Percentiles rank a stretch among this genome's conserved stretches.
These are phyloP conservation scores for Galerina marginata DNA, from an alignment of 768 basidiomycete species.

Conservation along the genomic window DNA sequence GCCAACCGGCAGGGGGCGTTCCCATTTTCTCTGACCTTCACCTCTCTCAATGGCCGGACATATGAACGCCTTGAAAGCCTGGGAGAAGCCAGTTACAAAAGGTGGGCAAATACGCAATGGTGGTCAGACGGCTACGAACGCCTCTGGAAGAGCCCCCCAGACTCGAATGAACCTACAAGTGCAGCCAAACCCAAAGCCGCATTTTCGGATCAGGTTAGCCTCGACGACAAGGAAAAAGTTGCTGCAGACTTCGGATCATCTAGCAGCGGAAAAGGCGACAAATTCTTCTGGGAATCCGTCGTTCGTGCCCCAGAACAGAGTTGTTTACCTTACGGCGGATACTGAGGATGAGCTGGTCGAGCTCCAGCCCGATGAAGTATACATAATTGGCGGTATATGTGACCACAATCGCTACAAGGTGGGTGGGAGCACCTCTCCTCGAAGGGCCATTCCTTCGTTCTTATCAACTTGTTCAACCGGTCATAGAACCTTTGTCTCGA, in stretches of 20 bases:
- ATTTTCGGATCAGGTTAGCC: not conserved
- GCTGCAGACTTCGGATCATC: conserved; percentile 1
- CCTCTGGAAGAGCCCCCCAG: conserved; percentile 54
- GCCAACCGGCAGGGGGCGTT: conserved; percentile 74
- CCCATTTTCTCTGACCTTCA: conserved; percentile 80
- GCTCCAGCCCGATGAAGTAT: conserved; percentile 83
- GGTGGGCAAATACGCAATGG: conserved; percentile 88
- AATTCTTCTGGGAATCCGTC: conserved; percentile 18
- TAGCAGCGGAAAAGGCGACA: conserved; percentile 10
- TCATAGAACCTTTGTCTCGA: conserved; percentile 84
- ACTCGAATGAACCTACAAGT: not conserved
- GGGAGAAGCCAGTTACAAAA: conserved; percentile 69
- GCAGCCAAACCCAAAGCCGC: not conserved
- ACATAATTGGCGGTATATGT: conserved; percentile 94
- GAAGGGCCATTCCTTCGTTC: conserved; percentile 8
- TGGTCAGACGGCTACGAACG: conserved; percentile 76
- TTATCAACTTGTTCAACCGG: conserved; percentile 24
- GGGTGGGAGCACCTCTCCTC: conserved; percentile 10
- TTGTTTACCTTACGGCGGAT: conserved; percentile 96
- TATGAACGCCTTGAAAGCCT: conserved; percentile 66
- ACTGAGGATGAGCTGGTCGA: conserved; percentile 85
- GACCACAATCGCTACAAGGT: conserved; percentile 98
- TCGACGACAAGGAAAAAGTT: not conserved
- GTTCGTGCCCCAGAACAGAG: conserved; percentile 44
- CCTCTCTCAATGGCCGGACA: conserved; percentile 79